A percentile compares a stretch with the other conserved stretches of the same genome.
Evolutionary conservation across 176 grass and related monocot genomes (phyloP).

Genomic region (Luzula sylvatica): DNA sequence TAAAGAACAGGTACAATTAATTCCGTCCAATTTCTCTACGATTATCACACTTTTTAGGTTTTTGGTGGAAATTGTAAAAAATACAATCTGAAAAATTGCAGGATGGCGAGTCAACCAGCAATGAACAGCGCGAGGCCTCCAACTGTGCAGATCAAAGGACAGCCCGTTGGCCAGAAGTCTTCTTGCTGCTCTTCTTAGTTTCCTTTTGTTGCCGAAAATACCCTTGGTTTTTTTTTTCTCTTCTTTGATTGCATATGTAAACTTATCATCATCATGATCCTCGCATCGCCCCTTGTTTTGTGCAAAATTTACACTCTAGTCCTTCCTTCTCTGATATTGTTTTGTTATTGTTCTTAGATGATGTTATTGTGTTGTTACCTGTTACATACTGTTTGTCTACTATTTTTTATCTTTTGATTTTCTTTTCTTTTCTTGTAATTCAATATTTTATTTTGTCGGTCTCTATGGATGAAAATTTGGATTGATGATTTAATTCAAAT

Average conservation of each 20-base stretch:
- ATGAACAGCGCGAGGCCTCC: constrained; percentile 36
- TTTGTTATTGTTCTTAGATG: constrained; percentile 17
- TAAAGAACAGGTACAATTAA: constrained; percentile 46
- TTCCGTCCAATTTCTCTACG: no score
- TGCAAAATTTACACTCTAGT: constrained; percentile 12
- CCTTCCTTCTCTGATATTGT: not conserved
- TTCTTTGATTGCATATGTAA: constrained; percentile 20
- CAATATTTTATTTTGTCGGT: not conserved
- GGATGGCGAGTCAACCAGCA: constrained; percentile 69
- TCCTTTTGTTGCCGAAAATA: not conserved
- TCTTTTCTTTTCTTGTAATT: not conserved
- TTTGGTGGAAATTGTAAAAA: no score
- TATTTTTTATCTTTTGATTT: not conserved
- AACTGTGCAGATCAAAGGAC: constrained; percentile 50
- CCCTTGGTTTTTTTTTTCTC: not conserved
- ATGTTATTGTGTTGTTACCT: not conserved
- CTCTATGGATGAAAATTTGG: no score
- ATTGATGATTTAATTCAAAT: no score
- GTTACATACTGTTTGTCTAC: not conserved
- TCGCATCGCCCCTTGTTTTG: not conserved
- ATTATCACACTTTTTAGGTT: no score
- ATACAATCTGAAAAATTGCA: no score
- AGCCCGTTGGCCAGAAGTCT: constrained; percentile 53
- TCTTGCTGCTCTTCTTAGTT: constrained; percentile 57
- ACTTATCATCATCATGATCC: constrained; percentile 8